Evolutionary conservation across 768 basidiomycete species (phyloP), one percentile per base, ranked within the genome.

Genomic region (Panus rudis): DNA sequence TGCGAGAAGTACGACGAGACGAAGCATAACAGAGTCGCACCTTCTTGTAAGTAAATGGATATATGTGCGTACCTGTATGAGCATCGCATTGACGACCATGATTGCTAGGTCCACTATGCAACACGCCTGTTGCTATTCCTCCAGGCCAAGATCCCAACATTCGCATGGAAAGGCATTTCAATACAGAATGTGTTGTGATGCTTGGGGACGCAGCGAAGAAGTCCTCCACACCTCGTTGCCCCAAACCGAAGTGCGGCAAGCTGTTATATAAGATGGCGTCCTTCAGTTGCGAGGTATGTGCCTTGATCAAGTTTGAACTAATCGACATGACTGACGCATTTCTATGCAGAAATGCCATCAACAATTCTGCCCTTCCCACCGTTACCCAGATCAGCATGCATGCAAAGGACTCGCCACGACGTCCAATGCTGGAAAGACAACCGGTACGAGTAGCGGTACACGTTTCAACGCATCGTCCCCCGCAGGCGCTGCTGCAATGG

Each of bases 131-230:
- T 8, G 77, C 85, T 3, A 75, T 90, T 39, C 78, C 76, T n/a
- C 78, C 72, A 0, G 82, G 83, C 21, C 78, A 86, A 58, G 84
- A 92, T 53, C 85, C 88, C 10, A 92, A 92, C 52, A 62, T 78
- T 31, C 75, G 79, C 37, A 89, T 92, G 83, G 87, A 91, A 52
- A 63, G 66, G 0, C 89, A 92, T 58, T 73, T 92, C 50, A 66
- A 56, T 19, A 68, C 55, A 1, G 80, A 81, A 34, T 91, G 88
- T 53, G 71, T 73, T 11, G 78, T 79, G 26, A 78, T 81, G 66
- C 84, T 79, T 0, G 86, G 85, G 6, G 78, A 70, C 57, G 61
- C 71, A 16, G 70, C 67, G 43, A 68, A 62, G 50, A 47, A 62
- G 26, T 70, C 63, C 46, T 67, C 75, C 14, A 67, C 67, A 46